A percentile compares a stretch with the other conserved stretches of the same genome.
These are phyloP conservation scores for Athelia psychrophila DNA, from an alignment of 1,284 basidiomycete species.

Conservation along the genomic window DNA sequence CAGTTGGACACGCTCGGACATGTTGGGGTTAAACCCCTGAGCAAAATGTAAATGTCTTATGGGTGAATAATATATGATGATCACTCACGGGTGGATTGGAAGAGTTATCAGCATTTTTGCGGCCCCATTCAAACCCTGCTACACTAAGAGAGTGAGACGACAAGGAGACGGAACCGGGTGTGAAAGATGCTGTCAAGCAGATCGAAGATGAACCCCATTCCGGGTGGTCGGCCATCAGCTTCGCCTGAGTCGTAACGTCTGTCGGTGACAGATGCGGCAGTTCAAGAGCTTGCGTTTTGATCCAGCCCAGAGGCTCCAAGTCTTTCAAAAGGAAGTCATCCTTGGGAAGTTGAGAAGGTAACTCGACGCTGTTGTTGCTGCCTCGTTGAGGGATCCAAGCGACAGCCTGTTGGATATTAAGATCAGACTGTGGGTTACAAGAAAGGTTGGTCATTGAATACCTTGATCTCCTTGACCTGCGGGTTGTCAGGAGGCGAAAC, in stretches of 20 bases:
- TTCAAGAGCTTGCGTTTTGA: constrained; percentile 95
- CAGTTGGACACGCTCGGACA: constrained; percentile 96
- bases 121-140: constrained; percentile 96
- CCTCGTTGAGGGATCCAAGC: constrained; percentile 97
- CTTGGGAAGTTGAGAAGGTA: constrained; percentile 84
- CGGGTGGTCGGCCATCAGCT: constrained; percentile 94
- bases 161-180: constrained; percentile 94
- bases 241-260: constrained; percentile 95
- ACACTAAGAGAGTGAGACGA: constrained; percentile 90
- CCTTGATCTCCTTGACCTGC: constrained; percentile 98
- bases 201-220: constrained; percentile 95
- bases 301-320: constrained; percentile 95
- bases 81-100: constrained; percentile 68
- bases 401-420: constrained; percentile 52
- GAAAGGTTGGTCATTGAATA: constrained; percentile 17
- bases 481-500: constrained; percentile 93
- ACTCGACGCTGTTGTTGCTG: constrained; percentile 89
- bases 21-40: constrained; percentile 93
- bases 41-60: constrained; percentile 6
- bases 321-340: constrained; percentile 95
- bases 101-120: constrained; percentile 89
- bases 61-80: constrained; percentile 1
- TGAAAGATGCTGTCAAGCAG: constrained; percentile 94
- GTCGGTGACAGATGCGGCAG: constrained; percentile 89
- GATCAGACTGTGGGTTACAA: not conserved